A percentile compares a stretch with the other conserved stretches of the same genome.
These are phyloP conservation scores for Hypoxylon fragiforme DNA, from an alignment of 495 filamentous ascomycete species.

Conservation along the genomic window DNA sequence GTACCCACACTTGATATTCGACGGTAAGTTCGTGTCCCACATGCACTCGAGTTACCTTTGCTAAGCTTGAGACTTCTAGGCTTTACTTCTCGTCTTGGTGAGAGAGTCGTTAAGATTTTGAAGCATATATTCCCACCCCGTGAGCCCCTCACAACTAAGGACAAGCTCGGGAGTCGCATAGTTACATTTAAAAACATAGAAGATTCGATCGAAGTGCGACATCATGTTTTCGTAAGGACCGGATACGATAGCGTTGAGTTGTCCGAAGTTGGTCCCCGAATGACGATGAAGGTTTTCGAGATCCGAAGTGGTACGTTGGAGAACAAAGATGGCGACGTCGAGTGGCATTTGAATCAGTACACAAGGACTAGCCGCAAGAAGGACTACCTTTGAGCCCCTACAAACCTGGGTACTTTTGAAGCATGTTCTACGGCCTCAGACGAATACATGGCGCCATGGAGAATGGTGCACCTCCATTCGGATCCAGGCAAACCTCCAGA, in stretches of 20 bases:
- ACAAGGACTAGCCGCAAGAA: constrained; percentile 91
- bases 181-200: constrained; percentile 96
- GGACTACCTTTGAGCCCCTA: constrained; percentile 73
- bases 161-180: constrained; percentile 81
- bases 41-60: neutral
- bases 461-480: constrained; percentile 15
- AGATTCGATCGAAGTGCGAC: constrained; percentile 77
- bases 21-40: constrained; percentile 48
- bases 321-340: constrained; percentile 93
- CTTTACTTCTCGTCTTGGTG: constrained; percentile 81
- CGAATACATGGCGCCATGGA: constrained; percentile 17
- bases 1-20: constrained; percentile 94
- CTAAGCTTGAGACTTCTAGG: constrained; percentile 37
- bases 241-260: constrained; percentile 83
- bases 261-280: constrained; percentile 91
- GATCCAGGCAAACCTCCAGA: constrained; percentile 23
- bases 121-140: constrained; percentile 95
- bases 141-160: constrained; percentile 64
- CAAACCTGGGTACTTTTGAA: neutral
- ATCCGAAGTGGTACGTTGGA: constrained; percentile 92
- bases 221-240: constrained; percentile 52
- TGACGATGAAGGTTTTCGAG: constrained; percentile 96
- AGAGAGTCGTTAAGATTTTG: constrained; percentile 82
- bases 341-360: constrained; percentile 94
- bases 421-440: constrained; percentile 2